Conservation (phyloP, 2,329 filamentous ascomycete species). For the Colletotrichum scovillei region DNA sequence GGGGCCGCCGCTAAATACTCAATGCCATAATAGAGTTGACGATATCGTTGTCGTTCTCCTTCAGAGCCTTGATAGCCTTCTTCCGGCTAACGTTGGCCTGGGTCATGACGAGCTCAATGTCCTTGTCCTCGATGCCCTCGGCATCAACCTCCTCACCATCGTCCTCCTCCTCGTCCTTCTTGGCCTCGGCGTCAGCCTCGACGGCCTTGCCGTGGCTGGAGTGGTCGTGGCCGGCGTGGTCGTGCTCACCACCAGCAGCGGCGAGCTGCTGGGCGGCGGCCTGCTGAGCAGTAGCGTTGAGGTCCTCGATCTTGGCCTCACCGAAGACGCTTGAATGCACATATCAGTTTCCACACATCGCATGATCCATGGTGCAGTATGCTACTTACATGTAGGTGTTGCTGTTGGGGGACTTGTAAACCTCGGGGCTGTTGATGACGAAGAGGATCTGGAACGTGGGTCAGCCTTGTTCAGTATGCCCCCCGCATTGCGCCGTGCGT, state of each 20-base stretch:
- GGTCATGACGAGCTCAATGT: constrained; percentile 99
- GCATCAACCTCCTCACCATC: constrained; percentile 97
- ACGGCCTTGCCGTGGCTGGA: constrained; percentile 74
- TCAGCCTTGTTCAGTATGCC: constrained; percentile 33
- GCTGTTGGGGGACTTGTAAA: constrained; percentile 99
- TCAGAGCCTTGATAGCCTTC: constrained; percentile 98
- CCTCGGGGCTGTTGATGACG: constrained; percentile 99
- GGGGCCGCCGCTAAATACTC: constrained; percentile 72
- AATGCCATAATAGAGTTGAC: constrained; percentile 99
- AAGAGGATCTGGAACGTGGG: constrained; percentile 84
- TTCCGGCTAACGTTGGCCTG: constrained; percentile 97
- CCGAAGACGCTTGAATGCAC: constrained; percentile 81
- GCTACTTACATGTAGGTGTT: constrained; percentile 97
- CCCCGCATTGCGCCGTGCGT: constrained; percentile 4
- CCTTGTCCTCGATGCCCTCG: constrained; percentile 95
- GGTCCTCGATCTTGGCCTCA: constrained; percentile 99
- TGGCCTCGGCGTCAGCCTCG: constrained; percentile 70
- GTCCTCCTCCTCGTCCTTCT: constrained; percentile 86
- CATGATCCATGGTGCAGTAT: constrained; percentile 32
- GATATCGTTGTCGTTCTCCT: constrained; percentile 99
- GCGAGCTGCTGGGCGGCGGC: constrained; percentile 96
- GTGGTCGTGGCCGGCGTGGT: constrained; percentile 79
- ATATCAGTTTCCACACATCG: background rate
- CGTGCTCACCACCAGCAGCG: constrained; percentile 71
- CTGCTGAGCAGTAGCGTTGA: constrained; percentile 98